Conservation (phyloP, 495 filamentous ascomycete species). For the Penicillium samsonianum region DNA sequence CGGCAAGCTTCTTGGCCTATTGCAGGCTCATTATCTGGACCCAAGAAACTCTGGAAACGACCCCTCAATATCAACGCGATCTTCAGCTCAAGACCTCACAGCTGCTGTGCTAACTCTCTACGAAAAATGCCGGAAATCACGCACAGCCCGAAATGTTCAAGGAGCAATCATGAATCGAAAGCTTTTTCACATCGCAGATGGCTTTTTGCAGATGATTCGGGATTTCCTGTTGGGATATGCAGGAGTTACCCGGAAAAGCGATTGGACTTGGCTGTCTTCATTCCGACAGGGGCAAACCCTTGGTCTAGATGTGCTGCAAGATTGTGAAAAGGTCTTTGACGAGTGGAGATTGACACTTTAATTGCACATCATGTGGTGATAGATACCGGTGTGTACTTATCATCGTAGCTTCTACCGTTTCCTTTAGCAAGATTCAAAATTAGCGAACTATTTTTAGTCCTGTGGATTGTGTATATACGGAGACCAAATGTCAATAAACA, state of each 20-base stretch:
- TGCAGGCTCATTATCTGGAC: constrained; percentile 11
- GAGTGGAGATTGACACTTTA: constrained; percentile 7
- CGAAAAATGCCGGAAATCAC: constrained; percentile 55
- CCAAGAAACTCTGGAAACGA: neutral
- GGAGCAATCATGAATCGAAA: constrained; percentile 47
- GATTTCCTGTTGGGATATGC: constrained; percentile 26
- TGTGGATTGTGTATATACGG: no score
- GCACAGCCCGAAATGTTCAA: constrained; percentile 53
- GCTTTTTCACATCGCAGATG: constrained; percentile 58
- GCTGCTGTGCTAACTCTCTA: constrained; percentile 50
- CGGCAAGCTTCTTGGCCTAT: constrained; percentile 36
- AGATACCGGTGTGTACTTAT: no score
- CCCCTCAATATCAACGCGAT: neutral
- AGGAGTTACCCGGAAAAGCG: constrained; percentile 21
- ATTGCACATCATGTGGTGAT: neutral
- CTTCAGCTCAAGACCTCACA: neutral
- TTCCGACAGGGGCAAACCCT: constrained; percentile 16
- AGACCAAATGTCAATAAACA: no score
- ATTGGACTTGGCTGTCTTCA: constrained; percentile 26
- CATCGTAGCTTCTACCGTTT: no score
- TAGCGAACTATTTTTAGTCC: neutral
- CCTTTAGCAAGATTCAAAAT: neutral
- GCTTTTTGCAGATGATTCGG: constrained; percentile 45
- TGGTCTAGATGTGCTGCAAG: constrained; percentile 17
- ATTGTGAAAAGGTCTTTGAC: constrained; percentile 15